Evolutionary conservation across 495 filamentous ascomycete species (phyloP).

Genomic region (Penicillium atrosanguineum): DNA sequence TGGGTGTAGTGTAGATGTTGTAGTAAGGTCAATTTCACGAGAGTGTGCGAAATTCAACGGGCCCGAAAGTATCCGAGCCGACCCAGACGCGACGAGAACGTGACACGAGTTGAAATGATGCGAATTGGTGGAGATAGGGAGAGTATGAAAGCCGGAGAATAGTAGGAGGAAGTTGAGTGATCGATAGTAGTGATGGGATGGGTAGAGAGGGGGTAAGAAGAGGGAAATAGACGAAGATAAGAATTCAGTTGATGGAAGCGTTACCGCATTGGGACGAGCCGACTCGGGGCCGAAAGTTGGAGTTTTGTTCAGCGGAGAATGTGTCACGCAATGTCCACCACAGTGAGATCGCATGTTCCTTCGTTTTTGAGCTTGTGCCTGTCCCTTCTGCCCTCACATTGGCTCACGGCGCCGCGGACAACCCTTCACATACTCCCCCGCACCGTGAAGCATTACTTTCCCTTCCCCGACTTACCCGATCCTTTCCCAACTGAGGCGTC

Average conservation of each 20-base stretch:
- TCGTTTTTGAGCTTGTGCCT: neutral
- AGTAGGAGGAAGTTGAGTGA: neutral
- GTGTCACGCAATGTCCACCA: neutral
- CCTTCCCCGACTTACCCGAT: conserved; percentile 19
- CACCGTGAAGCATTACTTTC: conserved; percentile 10
- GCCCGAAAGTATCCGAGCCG: conserved; percentile 35
- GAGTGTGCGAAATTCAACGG: conserved; percentile 29
- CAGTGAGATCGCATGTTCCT: neutral
- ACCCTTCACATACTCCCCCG: conserved; percentile 9
- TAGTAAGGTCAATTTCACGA: conserved; percentile 20
- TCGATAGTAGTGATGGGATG: neutral
- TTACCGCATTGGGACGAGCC: conserved; percentile 21
- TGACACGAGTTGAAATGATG: conserved; percentile 5
- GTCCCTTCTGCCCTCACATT: conserved; percentile 5
- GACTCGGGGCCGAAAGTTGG: conserved; percentile 12
- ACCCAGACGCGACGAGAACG: conserved; percentile 17
- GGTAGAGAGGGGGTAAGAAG: conserved; percentile 9
- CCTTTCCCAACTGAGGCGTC: conserved; percentile 26
- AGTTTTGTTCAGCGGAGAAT: neutral
- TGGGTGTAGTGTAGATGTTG: neutral
- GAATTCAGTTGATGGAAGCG: conserved; percentile 9
- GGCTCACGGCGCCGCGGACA: conserved; percentile 12
- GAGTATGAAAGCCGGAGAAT: neutral
- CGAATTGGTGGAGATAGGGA: conserved; percentile 14
- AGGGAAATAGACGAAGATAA: conserved; percentile 18